Evolutionary conservation across 2,329 filamentous ascomycete species (phyloP).

Genomic region (Achaetomium macrosporum): DNA sequence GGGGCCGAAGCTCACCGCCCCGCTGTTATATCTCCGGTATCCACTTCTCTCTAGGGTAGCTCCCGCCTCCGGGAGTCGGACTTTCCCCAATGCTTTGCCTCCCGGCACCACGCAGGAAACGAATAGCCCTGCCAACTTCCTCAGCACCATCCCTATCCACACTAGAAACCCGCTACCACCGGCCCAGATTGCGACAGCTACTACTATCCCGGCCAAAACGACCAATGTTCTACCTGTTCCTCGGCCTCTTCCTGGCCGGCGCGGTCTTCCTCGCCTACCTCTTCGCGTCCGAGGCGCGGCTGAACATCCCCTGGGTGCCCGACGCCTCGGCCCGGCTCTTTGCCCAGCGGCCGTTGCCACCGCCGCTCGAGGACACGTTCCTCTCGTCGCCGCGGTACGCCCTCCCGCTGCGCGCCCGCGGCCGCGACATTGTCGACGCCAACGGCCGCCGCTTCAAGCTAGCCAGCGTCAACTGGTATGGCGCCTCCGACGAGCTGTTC

Average conservation of each 20-base stretch:
- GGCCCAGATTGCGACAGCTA: slow-evolving; percentile 10
- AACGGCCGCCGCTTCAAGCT: slow-evolving; percentile 54
- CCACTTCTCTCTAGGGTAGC: background rate
- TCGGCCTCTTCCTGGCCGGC: slow-evolving; percentile 32
- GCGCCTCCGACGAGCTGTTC: slow-evolving; percentile 61
- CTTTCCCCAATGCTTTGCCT: background rate
- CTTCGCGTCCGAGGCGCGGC: slow-evolving; percentile 40
- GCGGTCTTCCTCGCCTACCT: slow-evolving; percentile 37
- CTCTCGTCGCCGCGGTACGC: slow-evolving; percentile 40
- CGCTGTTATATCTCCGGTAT: too few relatives aligned
- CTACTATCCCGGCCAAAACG: background rate
- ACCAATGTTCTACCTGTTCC: slow-evolving; percentile 35
- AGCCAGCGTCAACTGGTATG: slow-evolving; percentile 65
- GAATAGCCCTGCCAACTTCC: background rate
- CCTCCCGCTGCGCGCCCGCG: slow-evolving; percentile 53
- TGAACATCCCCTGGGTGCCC: slow-evolving; percentile 44
- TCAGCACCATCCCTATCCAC: slow-evolving; percentile 9
- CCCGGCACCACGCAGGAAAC: background rate
- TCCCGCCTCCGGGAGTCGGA: background rate
- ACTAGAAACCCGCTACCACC: background rate
- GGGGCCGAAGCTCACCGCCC: background rate
- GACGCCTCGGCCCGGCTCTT: slow-evolving; percentile 43
- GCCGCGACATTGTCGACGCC: slow-evolving; percentile 56
- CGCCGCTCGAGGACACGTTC: slow-evolving; percentile 35
- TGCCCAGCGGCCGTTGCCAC: slow-evolving; percentile 42